Evolutionary conservation across 2,329 filamentous ascomycete genomes (phyloP), one percentile per base, ranked within the genome.

Genomic region (Magnaporthales sp.): DNA sequence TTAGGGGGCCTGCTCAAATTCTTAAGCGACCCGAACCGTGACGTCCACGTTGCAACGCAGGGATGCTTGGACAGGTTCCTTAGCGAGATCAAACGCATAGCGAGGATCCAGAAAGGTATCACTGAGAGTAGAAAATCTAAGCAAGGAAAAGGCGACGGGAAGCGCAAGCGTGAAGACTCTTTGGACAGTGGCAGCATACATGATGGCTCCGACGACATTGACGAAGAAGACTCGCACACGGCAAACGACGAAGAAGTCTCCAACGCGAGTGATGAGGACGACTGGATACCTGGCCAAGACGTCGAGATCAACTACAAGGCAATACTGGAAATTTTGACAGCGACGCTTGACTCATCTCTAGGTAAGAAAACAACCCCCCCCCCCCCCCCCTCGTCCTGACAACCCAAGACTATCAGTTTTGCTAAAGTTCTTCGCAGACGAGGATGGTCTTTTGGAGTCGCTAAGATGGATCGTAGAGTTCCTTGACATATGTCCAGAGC

Each of bases 251-350:
- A 80, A 38, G 80, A 81, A 19, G 82, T 81, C 58, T 84, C 84
- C 38, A 85, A 85, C 31, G 79, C 83, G 19, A 88, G 87, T 68
- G 88, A 86, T 61, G 93, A 97, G 72, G 93, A 93, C 68, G 95
- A 98, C 74, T 99, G 94, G 93, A 89, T 98, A 62, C 96, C 96
- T 0, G 95, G 96, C 0, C 95, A 99, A 77, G 95, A 99, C 76
- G 93, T 97, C 8, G 90, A 96, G 68, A 91, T 99, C 69, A 94
- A 98, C 77, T 92, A 97, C 77, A 89, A 91, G 68, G 92, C 90
- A 70, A 96, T 99, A 46, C 80, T 99, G 63, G 91, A 96, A 71
- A 99, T 98, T 66, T 79, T 99, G 58, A 93, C 96, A 2, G 89
- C 89, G 13, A 97, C 95, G 69, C 84, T 99, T 61, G 91, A 96